Conservation (phyloP, 148 eudicot species). For the Linanthus parryae region DNA sequence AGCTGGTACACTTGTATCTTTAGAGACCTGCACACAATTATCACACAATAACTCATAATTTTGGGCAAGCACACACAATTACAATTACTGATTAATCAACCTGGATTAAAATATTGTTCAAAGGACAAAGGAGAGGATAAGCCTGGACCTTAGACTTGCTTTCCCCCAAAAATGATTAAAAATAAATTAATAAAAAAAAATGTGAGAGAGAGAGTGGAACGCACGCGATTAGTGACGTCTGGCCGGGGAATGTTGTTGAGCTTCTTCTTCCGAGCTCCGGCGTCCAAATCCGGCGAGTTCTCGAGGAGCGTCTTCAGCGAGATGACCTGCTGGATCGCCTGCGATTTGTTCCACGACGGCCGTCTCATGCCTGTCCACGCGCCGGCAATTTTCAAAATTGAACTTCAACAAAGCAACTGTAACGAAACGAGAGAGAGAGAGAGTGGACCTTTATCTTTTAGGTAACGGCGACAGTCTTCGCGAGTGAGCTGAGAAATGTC, state of each 20-base stretch:
- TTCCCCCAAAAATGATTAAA: neutral
- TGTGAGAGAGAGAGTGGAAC: slow-evolving; percentile 12
- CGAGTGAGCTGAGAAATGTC: slow-evolving; percentile 99
- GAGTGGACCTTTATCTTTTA: slow-evolving; percentile 71
- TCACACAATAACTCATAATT: slow-evolving; percentile 1
- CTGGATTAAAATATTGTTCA: slow-evolving; percentile 7
- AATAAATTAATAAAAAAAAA: neutral
- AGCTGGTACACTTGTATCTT: slow-evolving; percentile 23
- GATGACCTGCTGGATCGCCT: slow-evolving; percentile 96
- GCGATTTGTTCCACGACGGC: slow-evolving; percentile 98
- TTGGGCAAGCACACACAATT: neutral
- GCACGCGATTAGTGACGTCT: slow-evolving; percentile 23
- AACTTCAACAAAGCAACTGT: no score
- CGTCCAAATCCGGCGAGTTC: slow-evolving; percentile 38
- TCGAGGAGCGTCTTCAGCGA: slow-evolving; percentile 79
- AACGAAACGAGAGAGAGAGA: neutral
- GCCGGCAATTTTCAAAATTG: slow-evolving; percentile 10
- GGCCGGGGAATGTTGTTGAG: slow-evolving; percentile 22
- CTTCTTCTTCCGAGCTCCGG: slow-evolving; percentile 30
- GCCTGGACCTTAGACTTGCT: neutral
- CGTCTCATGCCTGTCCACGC: slow-evolving; percentile 70
- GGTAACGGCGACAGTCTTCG: slow-evolving; percentile 96
- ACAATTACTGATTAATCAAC: neutral
- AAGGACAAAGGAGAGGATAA: neutral
- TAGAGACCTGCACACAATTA: slow-evolving; percentile 25